Percentiles rank a stretch among this genome's conserved stretches.
These are phyloP conservation scores for Chaetomiaceae sp. DNA, from an alignment of 2,329 filamentous ascomycete genomes.

Conservation along the genomic window DNA sequence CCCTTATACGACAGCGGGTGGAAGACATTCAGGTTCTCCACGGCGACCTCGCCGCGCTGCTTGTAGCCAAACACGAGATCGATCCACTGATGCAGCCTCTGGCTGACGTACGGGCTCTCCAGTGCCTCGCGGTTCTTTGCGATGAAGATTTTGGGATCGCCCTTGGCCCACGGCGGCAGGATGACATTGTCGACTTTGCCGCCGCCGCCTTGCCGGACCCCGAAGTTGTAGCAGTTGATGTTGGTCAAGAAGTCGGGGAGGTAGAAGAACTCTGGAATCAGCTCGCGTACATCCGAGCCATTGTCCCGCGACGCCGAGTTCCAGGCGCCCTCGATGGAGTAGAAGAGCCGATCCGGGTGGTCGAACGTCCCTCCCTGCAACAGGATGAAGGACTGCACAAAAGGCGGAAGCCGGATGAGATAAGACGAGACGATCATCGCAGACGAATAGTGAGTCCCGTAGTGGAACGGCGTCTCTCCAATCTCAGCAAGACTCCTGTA, in stretches of 20 bases:
- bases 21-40: slow-evolving; percentile 92
- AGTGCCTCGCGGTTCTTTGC: slow-evolving; percentile 92
- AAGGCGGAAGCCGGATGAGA: slow-evolving; percentile 88
- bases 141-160: slow-evolving; percentile 92
- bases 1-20: slow-evolving; percentile 94
- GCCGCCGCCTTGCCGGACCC: slow-evolving; percentile 73
- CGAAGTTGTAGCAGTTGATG: slow-evolving; percentile 91
- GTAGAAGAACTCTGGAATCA: slow-evolving; percentile 97
- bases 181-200: slow-evolving; percentile 79
- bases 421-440: slow-evolving; percentile 99
- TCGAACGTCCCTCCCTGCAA: slow-evolving; percentile 96
- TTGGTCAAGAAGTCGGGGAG: slow-evolving; percentile 94
- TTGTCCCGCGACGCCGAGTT: slow-evolving; percentile 82
- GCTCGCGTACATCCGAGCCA: slow-evolving; percentile 88
- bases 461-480: slow-evolving; percentile 90
- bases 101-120: slow-evolving; percentile 87
- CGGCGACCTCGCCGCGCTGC: slow-evolving; percentile 85
- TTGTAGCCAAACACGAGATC: slow-evolving; percentile 93
- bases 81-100: slow-evolving; percentile 89
- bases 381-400: slow-evolving; percentile 90
- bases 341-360: slow-evolving; percentile 91
- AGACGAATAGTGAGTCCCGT: slow-evolving; percentile 97
- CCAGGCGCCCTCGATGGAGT: slow-evolving; percentile 89
- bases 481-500: slow-evolving; percentile 90
- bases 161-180: slow-evolving; percentile 95